These are phyloP conservation scores for Cryphonectria japonica DNA, from an alignment of 2,329 filamentous ascomycete genomes.

Conservation along the genomic window DNA sequence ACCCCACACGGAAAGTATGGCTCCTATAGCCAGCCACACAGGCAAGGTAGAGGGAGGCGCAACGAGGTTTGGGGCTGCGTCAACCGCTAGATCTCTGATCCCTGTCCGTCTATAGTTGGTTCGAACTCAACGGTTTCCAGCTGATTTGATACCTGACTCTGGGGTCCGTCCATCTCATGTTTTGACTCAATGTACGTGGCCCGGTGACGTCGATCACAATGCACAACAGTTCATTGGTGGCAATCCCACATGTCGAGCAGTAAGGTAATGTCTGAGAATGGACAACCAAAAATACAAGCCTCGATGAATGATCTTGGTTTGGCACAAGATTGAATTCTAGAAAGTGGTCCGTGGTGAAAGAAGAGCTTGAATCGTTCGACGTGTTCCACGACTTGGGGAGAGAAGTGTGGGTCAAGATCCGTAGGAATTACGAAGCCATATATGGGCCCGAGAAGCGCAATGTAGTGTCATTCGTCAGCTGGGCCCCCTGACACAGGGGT, in stretches of 20 bases:
- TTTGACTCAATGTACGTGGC: background rate
- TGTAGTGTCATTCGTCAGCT: slow-evolving; percentile 4
- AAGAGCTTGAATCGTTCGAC: background rate
- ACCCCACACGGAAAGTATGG: background rate
- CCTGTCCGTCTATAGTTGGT: background rate
- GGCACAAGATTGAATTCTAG: background rate
- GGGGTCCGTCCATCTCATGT: no score
- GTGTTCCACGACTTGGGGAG: background rate
- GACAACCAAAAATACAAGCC: background rate
- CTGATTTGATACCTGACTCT: background rate
- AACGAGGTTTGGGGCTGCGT: background rate
- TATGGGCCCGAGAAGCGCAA: background rate
- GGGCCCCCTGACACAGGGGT: background rate
- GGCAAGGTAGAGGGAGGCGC: background rate
- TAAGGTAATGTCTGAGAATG: background rate
- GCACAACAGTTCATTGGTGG: background rate
- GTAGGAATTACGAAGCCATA: background rate
- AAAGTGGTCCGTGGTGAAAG: background rate
- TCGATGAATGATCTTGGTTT: background rate
- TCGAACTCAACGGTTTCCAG: background rate
- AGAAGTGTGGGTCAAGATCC: background rate
- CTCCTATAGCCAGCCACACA: background rate
- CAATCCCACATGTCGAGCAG: background rate
- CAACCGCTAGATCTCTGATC: background rate
- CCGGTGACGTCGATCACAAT: background rate